Evolutionary conservation across 441 rosid species (phyloP).

Genomic region (Francoa sonchifolia): DNA sequence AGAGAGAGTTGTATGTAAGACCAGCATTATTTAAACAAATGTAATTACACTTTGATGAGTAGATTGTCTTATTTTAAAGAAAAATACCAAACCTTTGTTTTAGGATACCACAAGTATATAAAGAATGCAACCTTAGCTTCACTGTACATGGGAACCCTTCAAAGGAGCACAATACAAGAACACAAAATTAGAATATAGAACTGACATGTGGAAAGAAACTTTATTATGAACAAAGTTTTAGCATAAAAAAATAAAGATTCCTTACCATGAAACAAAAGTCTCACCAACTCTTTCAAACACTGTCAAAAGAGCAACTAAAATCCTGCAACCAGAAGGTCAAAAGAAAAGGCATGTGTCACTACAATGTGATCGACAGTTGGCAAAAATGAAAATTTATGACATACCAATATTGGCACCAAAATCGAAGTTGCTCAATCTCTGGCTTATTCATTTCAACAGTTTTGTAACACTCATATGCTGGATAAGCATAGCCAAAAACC

Average conservation of each 20-base stretch:
- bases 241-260: constrained; percentile 7
- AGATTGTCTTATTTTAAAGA: not conserved
- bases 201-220: not conserved
- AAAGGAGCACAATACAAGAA: constrained; percentile 15
- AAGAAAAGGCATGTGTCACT: not conserved
- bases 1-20: constrained; percentile 9
- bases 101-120: constrained; percentile 65
- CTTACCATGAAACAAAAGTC: constrained; percentile 62
- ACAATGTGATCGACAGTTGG: not conserved
- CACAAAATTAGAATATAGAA: constrained; percentile 1
- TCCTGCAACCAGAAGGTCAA: constrained; percentile 44
- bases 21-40: too few relatives aligned
- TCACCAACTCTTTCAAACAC: constrained; percentile 69
- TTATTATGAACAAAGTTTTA: not conserved
- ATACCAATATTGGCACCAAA: constrained; percentile 99
- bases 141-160: constrained; percentile 77
- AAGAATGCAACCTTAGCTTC: constrained; percentile 72
- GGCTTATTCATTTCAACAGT: constrained; percentile 89
- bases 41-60: too few relatives aligned
- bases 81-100: constrained; percentile 42
- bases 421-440: constrained; percentile 85
- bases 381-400: constrained; percentile 6
- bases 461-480: constrained; percentile 90
- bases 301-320: constrained; percentile 71
- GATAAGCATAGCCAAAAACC: constrained; percentile 91